phyloP scores from a whole-genome alignment of 1,284 basidiomycete species.

The Heterobasidion parviporum region DNA sequence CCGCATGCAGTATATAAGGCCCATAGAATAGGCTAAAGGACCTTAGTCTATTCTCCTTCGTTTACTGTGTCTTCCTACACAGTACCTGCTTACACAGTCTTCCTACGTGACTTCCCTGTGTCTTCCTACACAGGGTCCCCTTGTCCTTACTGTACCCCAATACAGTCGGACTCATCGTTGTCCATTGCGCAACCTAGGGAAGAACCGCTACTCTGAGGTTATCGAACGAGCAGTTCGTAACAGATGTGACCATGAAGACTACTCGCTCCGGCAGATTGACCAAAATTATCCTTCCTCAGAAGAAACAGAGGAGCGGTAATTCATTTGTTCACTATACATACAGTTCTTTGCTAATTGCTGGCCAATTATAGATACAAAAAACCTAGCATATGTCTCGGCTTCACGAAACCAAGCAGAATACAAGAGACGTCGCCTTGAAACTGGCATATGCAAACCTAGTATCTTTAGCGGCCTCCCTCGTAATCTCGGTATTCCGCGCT shows the following conservation, averaged over 20 bases:
- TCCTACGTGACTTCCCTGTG: too few relatives aligned
- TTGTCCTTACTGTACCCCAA: too few relatives aligned
- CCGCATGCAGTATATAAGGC: too few relatives aligned
- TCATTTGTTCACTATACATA: neutral
- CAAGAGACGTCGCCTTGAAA: conserved; percentile 16
- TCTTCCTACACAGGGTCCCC: too few relatives aligned
- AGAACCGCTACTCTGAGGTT: too few relatives aligned
- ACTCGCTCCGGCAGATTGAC: conserved; percentile 10
- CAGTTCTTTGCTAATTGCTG: neutral
- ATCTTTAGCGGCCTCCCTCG: conserved; percentile 22
- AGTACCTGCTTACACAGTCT: too few relatives aligned
- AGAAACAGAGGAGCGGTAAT: neutral
- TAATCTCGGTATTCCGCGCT: conserved; percentile 15
- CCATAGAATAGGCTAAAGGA: too few relatives aligned
- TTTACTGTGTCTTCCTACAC: too few relatives aligned
- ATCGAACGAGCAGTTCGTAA: too few relatives aligned
- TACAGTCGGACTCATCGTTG: too few relatives aligned
- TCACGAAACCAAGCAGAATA: conserved; percentile 18
- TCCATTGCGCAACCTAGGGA: too few relatives aligned
- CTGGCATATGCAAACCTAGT: conserved; percentile 27
- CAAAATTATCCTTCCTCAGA: conserved; percentile 8
- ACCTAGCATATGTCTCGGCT: conserved; percentile 5
- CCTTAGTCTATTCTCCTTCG: too few relatives aligned
- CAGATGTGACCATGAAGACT: conserved; percentile 23
- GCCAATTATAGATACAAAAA: conserved; percentile 7